Evolutionary conservation across 164 flowering plant genomes (phyloP), one percentile per base, ranked within the genome.

Genomic region (Dillenia turbinata): DNA sequence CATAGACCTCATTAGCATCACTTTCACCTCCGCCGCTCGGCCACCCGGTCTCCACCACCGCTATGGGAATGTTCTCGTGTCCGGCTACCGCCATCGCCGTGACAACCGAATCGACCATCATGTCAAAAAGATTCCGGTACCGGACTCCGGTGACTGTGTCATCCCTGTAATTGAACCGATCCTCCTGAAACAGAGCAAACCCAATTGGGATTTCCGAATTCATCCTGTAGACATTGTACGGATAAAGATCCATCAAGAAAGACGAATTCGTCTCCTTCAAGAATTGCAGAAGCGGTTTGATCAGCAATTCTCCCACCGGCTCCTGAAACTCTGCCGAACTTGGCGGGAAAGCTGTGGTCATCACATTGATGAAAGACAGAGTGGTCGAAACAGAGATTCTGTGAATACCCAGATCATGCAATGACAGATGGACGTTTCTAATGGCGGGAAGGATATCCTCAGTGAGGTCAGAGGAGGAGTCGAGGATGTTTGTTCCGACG

Each of bases 31-130:
- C 76, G 11, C 67, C 45, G 65, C 89, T 84, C 14, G 98, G 96
- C 98, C 98, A 92, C 22, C 98, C 98, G 1, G 89, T 92, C 73
- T 86, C 93, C 1, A 90, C 59, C 69, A 90, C 96, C 0, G 85
- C 63, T 40, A 90, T 64, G 2, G 90, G 96, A 11, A 88, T 67
- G 9, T 74, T 73, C 73, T 79, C 82, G 60, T 85, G 82, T 2
- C 96, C 98, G 0, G 78, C 56, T 15, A 72, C 85, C 13, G 82
- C 85, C 84, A 90, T 79, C 2, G 93, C 84, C 1, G 69, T 68
- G 0, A 84, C 61, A 9, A 83, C 84, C 0, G 89, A 78, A 26
- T 89, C 96, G 0, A 85, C 82, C 98, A 92, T 90, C 74, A 81
- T 74, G 55, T 92, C 96, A 62, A 83, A 92, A 10, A 89, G 75